These are phyloP conservation scores for Botryosphaeria dothidea DNA, from an alignment of 2,329 filamentous ascomycete genomes.

Conservation along the genomic window DNA sequence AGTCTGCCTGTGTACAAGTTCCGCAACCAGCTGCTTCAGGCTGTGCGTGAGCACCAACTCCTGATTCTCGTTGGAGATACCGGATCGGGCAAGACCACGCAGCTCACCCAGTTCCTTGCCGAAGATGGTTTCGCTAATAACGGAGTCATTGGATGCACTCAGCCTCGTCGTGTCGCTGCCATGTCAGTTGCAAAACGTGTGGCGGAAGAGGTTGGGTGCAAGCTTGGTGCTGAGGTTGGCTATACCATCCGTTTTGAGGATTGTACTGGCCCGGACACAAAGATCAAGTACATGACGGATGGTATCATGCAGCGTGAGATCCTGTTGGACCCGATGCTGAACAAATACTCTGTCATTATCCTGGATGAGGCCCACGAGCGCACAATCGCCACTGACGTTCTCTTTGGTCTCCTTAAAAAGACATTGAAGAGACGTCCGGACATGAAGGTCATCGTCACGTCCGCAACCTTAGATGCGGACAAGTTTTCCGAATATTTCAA, in stretches of 20 bases:
- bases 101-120: constrained; percentile 91
- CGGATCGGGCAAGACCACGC: constrained; percentile 95
- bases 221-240: constrained; percentile 89
- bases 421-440: constrained; percentile 79
- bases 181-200: constrained; percentile 99
- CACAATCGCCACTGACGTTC: constrained; percentile 93
- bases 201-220: constrained; percentile 92
- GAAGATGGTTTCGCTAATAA: constrained; percentile 87
- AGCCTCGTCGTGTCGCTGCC: constrained; percentile 93
- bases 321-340: constrained; percentile 91
- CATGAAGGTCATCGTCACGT: constrained; percentile 99
- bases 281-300: constrained; percentile 99
- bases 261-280: constrained; percentile 81
- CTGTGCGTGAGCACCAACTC: constrained; percentile 83
- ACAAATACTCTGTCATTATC: constrained; percentile 95
- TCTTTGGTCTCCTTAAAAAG: constrained; percentile 95
- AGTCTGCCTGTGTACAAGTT: constrained; percentile 87
- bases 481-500: constrained; percentile 98
- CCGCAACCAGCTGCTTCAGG: constrained; percentile 81
- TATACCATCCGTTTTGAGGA: constrained; percentile 99
- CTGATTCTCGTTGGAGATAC: constrained; percentile 97
- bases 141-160: constrained; percentile 93
- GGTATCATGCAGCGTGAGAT: constrained; percentile 97
- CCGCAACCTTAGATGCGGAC: constrained; percentile 93
- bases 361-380: constrained; percentile 98